phyloP scores from a whole-genome alignment of 257 asterid genomes.

The Gentiana straminea region DNA sequence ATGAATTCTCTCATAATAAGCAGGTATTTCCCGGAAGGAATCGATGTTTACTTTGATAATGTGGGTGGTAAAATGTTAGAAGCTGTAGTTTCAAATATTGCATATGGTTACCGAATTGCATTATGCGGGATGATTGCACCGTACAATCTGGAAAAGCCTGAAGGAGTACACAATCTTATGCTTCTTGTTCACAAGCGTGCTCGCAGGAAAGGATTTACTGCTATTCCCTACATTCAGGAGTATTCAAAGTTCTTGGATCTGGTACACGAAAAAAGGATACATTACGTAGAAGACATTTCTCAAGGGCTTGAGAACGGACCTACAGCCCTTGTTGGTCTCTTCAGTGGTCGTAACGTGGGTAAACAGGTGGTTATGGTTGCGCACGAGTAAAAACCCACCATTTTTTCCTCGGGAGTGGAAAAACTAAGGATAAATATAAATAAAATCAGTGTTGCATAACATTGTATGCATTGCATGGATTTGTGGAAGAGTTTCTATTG shows the following conservation, averaged over 20 bases:
- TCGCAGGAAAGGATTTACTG: conserved; percentile 9
- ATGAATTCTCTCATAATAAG: too few relatives aligned
- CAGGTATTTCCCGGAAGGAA: conserved; percentile 15
- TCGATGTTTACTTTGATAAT: conserved; percentile 12
- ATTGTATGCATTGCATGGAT: too few relatives aligned
- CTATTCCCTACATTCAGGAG: background rate
- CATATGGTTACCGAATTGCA: background rate
- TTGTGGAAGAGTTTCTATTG: too few relatives aligned
- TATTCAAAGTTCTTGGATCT: conserved; percentile 1
- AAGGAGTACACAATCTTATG: conserved; percentile 10
- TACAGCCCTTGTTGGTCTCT: background rate
- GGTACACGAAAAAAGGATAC: background rate
- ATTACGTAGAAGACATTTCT: conserved; percentile 10
- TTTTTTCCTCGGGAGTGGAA: too few relatives aligned
- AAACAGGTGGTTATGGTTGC: conserved; percentile 7
- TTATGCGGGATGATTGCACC: conserved; percentile 15
- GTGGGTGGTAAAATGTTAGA: conserved; percentile 19
- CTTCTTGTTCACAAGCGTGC: conserved; percentile 8
- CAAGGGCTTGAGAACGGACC: conserved; percentile 12
- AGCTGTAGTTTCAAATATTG: conserved; percentile 12
- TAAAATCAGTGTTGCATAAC: too few relatives aligned
- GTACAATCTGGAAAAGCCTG: conserved; percentile 12
- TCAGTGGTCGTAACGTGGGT: conserved; percentile 5
- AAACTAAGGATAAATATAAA: too few relatives aligned
- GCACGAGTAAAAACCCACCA: background rate